phyloP scores from a whole-genome alignment of 768 basidiomycete species.

The Clitopilus hobsonii region DNA sequence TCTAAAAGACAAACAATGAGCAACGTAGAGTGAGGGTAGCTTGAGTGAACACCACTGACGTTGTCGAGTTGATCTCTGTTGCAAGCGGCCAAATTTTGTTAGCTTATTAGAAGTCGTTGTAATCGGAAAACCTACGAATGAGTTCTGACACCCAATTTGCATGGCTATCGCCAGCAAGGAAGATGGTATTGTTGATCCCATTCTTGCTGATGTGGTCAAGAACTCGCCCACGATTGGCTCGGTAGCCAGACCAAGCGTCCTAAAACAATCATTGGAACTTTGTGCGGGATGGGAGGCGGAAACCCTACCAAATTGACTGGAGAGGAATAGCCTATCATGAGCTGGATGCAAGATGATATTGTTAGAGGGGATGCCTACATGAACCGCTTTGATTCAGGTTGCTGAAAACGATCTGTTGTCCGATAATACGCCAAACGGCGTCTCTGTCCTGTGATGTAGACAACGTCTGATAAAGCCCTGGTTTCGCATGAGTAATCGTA shows the following conservation, averaged over 20 bases:
- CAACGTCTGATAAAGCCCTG: conserved; percentile 47
- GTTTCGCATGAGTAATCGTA: background rate
- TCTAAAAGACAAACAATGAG: conserved; percentile 19
- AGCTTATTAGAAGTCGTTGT: background rate
- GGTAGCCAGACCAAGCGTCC: conserved; percentile 60
- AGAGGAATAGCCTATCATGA: no score
- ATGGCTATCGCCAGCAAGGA: conserved; percentile 61
- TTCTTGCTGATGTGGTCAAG: conserved; percentile 46
- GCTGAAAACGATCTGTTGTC: conserved; percentile 57
- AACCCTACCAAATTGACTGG: conserved; percentile 20
- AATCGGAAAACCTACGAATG: conserved; percentile 31
- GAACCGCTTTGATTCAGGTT: conserved; percentile 34
- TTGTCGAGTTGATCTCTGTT: conserved; percentile 46
- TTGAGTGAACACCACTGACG: conserved; percentile 20
- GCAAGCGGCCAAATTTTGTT: background rate
- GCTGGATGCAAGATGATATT: no score
- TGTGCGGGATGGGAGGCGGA: background rate
- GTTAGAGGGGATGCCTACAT: conserved; percentile 24
- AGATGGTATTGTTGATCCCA: conserved; percentile 47
- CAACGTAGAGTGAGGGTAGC: background rate
- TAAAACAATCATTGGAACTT: conserved; percentile 9
- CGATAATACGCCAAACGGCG: conserved; percentile 51
- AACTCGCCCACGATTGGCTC: conserved; percentile 48
- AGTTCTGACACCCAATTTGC: conserved; percentile 60
- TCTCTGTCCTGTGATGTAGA: conserved; percentile 39